A percentile compares a stretch with the other conserved stretches of the same genome.
Evolutionary conservation across 768 basidiomycete genomes (phyloP).

Genomic region (Russula sp.): DNA sequence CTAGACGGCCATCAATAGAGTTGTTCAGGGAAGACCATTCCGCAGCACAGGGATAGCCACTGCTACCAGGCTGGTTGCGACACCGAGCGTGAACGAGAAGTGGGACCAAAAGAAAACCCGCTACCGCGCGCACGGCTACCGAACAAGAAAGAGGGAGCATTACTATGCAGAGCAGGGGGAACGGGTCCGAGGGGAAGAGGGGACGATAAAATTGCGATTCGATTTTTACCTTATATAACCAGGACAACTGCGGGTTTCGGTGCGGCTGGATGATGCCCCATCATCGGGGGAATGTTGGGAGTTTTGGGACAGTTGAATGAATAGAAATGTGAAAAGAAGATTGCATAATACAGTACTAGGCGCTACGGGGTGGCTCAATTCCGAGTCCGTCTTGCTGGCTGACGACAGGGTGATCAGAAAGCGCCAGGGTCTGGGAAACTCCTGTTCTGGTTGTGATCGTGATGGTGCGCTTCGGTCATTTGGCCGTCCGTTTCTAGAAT

Average conservation of each 20-base stretch:
- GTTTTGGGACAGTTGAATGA: background rate
- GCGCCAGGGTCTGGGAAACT: too few species aligned
- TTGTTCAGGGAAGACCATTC: slow-evolving; percentile 25
- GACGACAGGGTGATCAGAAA: too few species aligned
- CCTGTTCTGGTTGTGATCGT: background rate
- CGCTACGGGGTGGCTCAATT: background rate
- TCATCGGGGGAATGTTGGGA: background rate
- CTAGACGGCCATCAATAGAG: slow-evolving; percentile 18
- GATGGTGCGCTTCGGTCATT: background rate
- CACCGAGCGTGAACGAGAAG: slow-evolving; percentile 9
- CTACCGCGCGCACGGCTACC: background rate
- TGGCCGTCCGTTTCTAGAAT: background rate
- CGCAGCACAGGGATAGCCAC: slow-evolving; percentile 16
- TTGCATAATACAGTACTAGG: background rate
- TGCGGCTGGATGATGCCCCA: background rate
- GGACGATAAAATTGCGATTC: background rate
- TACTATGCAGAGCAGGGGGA: background rate
- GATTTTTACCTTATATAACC: background rate
- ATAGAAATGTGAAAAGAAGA: background rate
- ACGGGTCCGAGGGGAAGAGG: background rate
- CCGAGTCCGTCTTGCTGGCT: background rate
- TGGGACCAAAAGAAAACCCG: background rate
- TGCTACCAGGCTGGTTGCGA: slow-evolving; percentile 29
- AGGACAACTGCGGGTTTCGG: too few species aligned
- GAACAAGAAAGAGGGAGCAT: background rate